Conservation (phyloP, 805 yeast species). For the Candida adriatica region DNA sequence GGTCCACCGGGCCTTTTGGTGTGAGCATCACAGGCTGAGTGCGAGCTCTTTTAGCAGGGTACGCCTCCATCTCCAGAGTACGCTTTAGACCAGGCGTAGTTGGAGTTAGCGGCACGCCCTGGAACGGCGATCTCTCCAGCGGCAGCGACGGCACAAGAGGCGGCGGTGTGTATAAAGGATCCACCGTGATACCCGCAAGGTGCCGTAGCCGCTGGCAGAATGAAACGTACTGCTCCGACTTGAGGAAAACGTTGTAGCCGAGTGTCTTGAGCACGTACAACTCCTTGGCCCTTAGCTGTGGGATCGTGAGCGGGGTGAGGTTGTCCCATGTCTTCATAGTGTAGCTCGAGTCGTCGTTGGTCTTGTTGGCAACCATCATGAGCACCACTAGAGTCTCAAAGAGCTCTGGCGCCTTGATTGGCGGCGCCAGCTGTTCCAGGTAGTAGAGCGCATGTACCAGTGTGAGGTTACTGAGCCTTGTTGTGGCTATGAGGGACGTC, state of each 20-base stretch:
- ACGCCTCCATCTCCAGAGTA: no score
- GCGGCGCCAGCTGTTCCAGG: conserved; percentile 7
- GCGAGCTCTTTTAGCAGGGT: no score
- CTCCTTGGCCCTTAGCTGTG: conserved; percentile 14
- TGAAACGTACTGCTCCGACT: conserved; percentile 3
- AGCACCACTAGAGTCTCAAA: conserved; percentile 25
- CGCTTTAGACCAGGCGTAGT: no score
- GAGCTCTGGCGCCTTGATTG: conserved; percentile 8
- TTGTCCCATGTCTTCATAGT: conserved; percentile 44
- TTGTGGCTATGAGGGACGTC: conserved; percentile 11
- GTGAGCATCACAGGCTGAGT: neutral
- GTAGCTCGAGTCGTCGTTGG: conserved; percentile 42
- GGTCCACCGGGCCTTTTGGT: conserved; percentile 1
- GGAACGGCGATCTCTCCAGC: no score
- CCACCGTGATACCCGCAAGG: no score
- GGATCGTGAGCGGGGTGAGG: conserved; percentile 16
- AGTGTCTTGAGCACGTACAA: conserved; percentile 16
- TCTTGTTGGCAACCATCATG: conserved; percentile 34
- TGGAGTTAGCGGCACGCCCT: no score
- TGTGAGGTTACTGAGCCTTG: conserved; percentile 13
- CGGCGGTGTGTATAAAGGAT: no score
- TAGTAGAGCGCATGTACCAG: conserved; percentile 19
- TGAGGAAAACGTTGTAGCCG: conserved; percentile 20
- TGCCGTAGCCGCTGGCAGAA: no score
- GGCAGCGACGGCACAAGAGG: no score